These are phyloP conservation scores for Camelina neglecta DNA, from an alignment of 345 rosid species.

Conservation along the genomic window DNA sequence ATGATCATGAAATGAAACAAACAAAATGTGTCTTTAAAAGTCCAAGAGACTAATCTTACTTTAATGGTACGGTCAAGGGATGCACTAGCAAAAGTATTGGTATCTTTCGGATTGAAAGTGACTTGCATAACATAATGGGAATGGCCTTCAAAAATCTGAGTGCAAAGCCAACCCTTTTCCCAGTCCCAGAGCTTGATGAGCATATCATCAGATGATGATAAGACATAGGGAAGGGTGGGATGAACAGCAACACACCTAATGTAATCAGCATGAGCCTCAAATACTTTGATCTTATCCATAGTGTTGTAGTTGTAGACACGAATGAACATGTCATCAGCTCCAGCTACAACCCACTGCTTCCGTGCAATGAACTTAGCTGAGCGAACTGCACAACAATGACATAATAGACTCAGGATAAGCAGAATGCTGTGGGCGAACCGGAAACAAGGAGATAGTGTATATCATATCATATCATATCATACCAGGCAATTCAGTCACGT, in stretches of 20 bases:
- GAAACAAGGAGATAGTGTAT: neutral
- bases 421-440: constrained; percentile 2
- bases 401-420: constrained; percentile 21
- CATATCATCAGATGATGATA: constrained; percentile 83
- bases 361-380: constrained; percentile 87
- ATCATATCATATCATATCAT: constrained; percentile 17
- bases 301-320: constrained; percentile 83
- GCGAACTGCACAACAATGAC: constrained; percentile 64
- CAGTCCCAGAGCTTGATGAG: constrained; percentile 92
- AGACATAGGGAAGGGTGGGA: constrained; percentile 69
- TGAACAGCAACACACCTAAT: constrained; percentile 83
- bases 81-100: constrained; percentile 81
- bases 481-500: constrained; percentile 91
- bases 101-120: constrained; percentile 79
- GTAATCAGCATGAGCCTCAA: constrained; percentile 87
- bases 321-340: constrained; percentile 80
- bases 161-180: constrained; percentile 83
- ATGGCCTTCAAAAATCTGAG: constrained; percentile 79
- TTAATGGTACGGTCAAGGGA: constrained; percentile 81
- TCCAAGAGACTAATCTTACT: constrained; percentile 44
- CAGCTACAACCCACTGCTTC: constrained; percentile 87
- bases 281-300: constrained; percentile 74
- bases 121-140: constrained; percentile 95
- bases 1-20: constrained; percentile 11
- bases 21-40: neutral